Base-by-base conservation (phyloP, 257 asterid species). In the Fraxinus americana region DNA sequence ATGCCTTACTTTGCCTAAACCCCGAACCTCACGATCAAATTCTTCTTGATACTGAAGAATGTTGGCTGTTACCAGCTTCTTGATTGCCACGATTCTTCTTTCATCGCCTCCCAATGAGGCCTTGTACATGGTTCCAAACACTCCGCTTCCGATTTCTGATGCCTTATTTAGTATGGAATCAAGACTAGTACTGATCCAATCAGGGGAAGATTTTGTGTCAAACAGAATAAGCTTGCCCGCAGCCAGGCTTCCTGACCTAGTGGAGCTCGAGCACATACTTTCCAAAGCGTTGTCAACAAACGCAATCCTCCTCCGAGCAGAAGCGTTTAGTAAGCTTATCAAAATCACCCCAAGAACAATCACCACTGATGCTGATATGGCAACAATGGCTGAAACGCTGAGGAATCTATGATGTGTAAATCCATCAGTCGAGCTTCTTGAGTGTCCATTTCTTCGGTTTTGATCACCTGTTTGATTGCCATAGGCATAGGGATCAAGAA, bases 201-300 rank as follows among this genome's bases (percentile, higher is more conserved):
- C 89, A 0, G 86, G 87, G 21, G 90, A 82, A 0, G 89, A 73
- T 39, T 86, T 93, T 0, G 97, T 77, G 88, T 92, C 93, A 41
- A 95, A 82, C 35, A 88, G 70, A 5, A 95, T 82, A 29, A 95
- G 91, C 78, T 89, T 90, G 77, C 98, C 99, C 0, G 93, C 86
- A 3, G 89, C 83, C 12, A 87, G 52, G 73, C 85, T 83, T 0
- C 90, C 84, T 0, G 99, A 95, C 54, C 86, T 85, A 0, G 95
- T 86, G 11, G 99, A 93, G 81, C 94, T 93, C 2, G 99, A 89
- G 82, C 94, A 91, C 97, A 89, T 92, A 79, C 99, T 95, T 50
- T 95, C 99, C 82, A 90, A 66, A 2, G 94, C 96, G 1, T 78
- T 89, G n/a, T 92, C 96, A 2, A 93, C 83, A 8, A 92, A 92